phyloP scores from a whole-genome alignment of 2,329 filamentous ascomycete species.

The Paecilomyces formosus region DNA sequence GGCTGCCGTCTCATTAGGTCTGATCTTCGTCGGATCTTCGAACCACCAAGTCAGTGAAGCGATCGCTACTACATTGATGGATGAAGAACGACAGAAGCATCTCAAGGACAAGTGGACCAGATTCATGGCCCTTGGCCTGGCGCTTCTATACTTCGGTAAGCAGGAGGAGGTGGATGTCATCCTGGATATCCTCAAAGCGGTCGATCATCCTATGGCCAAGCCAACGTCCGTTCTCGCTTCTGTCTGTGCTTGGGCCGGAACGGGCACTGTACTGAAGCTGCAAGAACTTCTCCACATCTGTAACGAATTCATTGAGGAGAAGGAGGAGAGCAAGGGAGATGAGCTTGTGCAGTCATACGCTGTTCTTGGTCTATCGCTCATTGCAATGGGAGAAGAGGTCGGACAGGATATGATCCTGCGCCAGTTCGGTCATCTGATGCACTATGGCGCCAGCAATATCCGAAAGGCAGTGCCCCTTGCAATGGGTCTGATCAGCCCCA shows the following conservation, averaged over 20 bases:
- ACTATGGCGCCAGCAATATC: slow-evolving; percentile 97
- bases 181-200: slow-evolving; percentile 89
- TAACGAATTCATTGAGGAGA: slow-evolving; percentile 93
- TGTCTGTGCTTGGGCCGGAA: slow-evolving; percentile 97
- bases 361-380: slow-evolving; percentile 84
- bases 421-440: slow-evolving; percentile 97
- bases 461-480: slow-evolving; percentile 91
- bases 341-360: slow-evolving; percentile 94
- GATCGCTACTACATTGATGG: slow-evolving; percentile 85
- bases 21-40: slow-evolving; percentile 88
- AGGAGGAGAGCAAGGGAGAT: slow-evolving; percentile 89
- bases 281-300: slow-evolving; percentile 97
- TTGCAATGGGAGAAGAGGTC: slow-evolving; percentile 96
- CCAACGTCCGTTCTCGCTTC: slow-evolving; percentile 91
- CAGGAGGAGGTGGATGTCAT: slow-evolving; percentile 99
- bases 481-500: slow-evolving; percentile 93
- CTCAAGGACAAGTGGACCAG: slow-evolving; percentile 97
- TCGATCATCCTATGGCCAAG: slow-evolving; percentile 94
- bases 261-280: slow-evolving; percentile 91
- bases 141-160: slow-evolving; percentile 87
- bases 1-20: slow-evolving; percentile 82
- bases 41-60: slow-evolving; percentile 86
- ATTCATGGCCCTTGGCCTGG: slow-evolving; percentile 89
- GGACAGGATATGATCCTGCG: slow-evolving; percentile 98
- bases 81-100: slow-evolving; percentile 83